Evolutionary conservation across 1,139 yeast genomes (phyloP), one percentile per base, ranked within the genome.

Genomic region (Pneumocystis jirovecii): DNA sequence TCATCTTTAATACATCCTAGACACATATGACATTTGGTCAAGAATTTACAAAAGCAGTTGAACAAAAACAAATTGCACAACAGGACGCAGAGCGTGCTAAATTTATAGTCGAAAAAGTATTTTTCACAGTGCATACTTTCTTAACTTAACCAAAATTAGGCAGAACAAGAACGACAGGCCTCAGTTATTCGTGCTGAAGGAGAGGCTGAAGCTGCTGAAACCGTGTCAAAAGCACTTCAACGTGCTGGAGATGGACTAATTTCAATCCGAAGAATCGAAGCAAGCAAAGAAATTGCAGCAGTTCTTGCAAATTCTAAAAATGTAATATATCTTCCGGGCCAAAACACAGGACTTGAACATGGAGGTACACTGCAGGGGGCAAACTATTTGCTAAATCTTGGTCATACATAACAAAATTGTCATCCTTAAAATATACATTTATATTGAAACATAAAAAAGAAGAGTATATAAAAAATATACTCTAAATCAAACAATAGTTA

Each of bases 71-170:
- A 77, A 95, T 95, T 77, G 98, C 98, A 42, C 98, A 93, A 79
- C 98, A 95, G 78, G 98, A 95, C 74, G 97, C 99, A 34, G 98
- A 95, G 79, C 84, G 98, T 72, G 97, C 97, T 67, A 87, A 88
- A 73, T 95, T 84, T 75, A 81, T 90, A 68, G 99, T 95, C 64
- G 97, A 91, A 74, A 88, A 42, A 15, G 61, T 60, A 29, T 25
- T 31, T 60, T 15, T 31, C 3, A 10, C 15, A 8, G 31, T 15
- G n/a, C 19, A 15, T 3, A 37, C 19, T 35, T 25, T 35, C 17
- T 19, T 4, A 1, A 50, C 12, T 25, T 50, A 50, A 25, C 7
- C 34, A 50, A 25, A 31, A 39, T 21, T 60, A 87, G 76, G 98
- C 98, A 4, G 97, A 93, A 76, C 99, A 95, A 77, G 97, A 93